These are phyloP conservation scores for Neonectria ditissima DNA, from an alignment of 2,329 filamentous ascomycete species.

Conservation along the genomic window DNA sequence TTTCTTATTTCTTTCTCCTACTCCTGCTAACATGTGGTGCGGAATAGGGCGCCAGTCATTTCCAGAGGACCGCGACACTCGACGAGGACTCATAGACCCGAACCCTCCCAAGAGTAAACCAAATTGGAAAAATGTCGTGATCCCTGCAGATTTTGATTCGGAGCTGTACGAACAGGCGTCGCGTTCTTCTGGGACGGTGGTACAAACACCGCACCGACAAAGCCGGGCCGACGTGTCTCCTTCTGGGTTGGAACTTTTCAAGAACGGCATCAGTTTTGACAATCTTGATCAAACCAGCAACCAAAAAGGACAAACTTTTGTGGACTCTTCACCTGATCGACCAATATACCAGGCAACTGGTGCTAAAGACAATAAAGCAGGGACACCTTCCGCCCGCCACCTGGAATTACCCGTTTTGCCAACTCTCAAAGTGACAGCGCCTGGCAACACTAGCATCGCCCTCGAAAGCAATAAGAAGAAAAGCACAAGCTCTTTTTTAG, in stretches of 20 bases:
- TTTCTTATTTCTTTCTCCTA: constrained; percentile 18
- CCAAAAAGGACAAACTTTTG: background rate
- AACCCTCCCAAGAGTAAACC: constrained; percentile 5
- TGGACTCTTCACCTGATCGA: background rate
- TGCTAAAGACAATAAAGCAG: background rate
- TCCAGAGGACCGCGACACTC: background rate
- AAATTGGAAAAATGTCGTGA: background rate
- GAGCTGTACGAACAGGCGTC: constrained; percentile 16
- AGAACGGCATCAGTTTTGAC: constrained; percentile 49
- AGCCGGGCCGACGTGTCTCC: constrained; percentile 40
- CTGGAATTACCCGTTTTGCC: constrained; percentile 15
- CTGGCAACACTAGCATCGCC: background rate
- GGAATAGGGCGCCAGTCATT: constrained; percentile 26
- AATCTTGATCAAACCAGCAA: constrained; percentile 21
- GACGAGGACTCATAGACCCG: constrained; percentile 28
- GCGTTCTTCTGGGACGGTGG: constrained; percentile 53
- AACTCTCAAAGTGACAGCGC: constrained; percentile 10
- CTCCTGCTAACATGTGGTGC: constrained; percentile 23
- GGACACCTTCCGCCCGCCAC: background rate
- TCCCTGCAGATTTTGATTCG: background rate
- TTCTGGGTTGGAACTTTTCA: constrained; percentile 47
- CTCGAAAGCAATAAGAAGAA: constrained; percentile 11
- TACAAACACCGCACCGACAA: constrained; percentile 49
- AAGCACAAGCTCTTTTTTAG: constrained; percentile 54
- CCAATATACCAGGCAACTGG: background rate